Evolutionary conservation across 2,329 filamentous ascomycete genomes (phyloP).

Genomic region (Biscogniauxia marginata): DNA sequence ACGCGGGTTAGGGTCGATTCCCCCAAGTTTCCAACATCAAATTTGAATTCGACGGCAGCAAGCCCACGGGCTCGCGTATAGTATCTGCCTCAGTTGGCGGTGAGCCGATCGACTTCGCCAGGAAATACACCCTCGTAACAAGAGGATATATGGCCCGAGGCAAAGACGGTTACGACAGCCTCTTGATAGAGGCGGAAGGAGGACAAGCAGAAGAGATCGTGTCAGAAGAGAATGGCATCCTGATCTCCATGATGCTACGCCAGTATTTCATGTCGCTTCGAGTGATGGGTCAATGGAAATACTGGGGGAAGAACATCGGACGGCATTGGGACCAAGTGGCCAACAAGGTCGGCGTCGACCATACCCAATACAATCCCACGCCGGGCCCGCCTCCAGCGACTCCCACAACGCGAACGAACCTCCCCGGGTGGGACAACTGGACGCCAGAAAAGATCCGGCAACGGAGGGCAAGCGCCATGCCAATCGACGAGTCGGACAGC

Average conservation of each 20-base stretch:
- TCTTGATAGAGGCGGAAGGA: constrained; percentile 74
- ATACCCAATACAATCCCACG: constrained; percentile 43
- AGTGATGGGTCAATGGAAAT: constrained; percentile 76
- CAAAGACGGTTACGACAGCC: constrained; percentile 78
- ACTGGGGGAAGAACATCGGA: constrained; percentile 62
- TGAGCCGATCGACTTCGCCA: constrained; percentile 59
- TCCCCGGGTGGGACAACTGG: constrained; percentile 38
- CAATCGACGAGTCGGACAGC: constrained; percentile 45
- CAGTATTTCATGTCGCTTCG: constrained; percentile 90
- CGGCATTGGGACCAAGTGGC: constrained; percentile 68
- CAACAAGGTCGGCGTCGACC: constrained; percentile 53
- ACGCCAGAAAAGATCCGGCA: constrained; percentile 36
- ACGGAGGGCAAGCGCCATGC: constrained; percentile 29
- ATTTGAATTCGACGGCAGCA: constrained; percentile 68
- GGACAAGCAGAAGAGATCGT: constrained; percentile 76
- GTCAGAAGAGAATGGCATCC: constrained; percentile 80
- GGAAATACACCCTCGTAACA: constrained; percentile 72
- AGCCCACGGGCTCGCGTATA: constrained; percentile 61
- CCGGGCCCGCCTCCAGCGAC: constrained; percentile 22
- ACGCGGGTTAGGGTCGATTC: constrained; percentile 59
- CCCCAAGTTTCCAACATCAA: constrained; percentile 83
- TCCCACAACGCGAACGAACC: constrained; percentile 12
- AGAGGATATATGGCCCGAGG: constrained; percentile 86
- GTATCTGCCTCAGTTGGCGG: constrained; percentile 60
- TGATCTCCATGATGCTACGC: constrained; percentile 81